Evolutionary conservation across 305 asterid genomes (phyloP).

Genomic region (Fraxinus velutina): DNA sequence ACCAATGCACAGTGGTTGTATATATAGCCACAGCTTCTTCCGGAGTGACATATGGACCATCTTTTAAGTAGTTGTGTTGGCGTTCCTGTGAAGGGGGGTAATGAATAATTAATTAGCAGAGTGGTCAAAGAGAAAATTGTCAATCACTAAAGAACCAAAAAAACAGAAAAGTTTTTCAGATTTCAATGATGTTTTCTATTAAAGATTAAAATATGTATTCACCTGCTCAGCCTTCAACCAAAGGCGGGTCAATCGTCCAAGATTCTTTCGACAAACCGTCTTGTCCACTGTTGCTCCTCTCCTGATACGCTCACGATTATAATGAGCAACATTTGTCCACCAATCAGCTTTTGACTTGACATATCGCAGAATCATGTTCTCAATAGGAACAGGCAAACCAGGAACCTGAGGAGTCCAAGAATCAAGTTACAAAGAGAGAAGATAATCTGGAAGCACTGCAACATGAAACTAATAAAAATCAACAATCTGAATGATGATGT

Average conservation of each 20-base stretch:
- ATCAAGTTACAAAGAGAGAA: neutral
- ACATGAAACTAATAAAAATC: neutral
- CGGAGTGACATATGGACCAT: slow-evolving; percentile 97
- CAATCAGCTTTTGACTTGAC: slow-evolving; percentile 99
- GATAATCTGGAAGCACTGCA: neutral
- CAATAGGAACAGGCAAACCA: slow-evolving; percentile 97
- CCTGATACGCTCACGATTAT: slow-evolving; percentile 95
- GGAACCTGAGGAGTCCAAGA: slow-evolving; percentile 55
- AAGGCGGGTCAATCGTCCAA: slow-evolving; percentile 97
- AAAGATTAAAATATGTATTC: slow-evolving; percentile 5
- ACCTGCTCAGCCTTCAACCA: slow-evolving; percentile 99
- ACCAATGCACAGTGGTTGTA: slow-evolving; percentile 99
- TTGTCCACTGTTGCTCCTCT: slow-evolving; percentile 99
- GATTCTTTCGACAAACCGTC: slow-evolving; percentile 97
- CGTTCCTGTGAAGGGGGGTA: slow-evolving; percentile 58
- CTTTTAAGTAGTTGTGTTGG: slow-evolving; percentile 92
- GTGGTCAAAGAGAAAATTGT: neutral
- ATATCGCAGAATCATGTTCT: slow-evolving; percentile 97
- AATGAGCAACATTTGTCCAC: slow-evolving; percentile 99
- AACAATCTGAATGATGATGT: slow-evolving; percentile 15
- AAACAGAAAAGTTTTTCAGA: neutral
- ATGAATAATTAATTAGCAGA: neutral
- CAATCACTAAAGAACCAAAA: neutral
- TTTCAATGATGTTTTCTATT: neutral
- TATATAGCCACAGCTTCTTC: slow-evolving; percentile 99